Conservation (phyloP, 352 stramenopile genomes). For the Phytophthora vignae region DNA sequence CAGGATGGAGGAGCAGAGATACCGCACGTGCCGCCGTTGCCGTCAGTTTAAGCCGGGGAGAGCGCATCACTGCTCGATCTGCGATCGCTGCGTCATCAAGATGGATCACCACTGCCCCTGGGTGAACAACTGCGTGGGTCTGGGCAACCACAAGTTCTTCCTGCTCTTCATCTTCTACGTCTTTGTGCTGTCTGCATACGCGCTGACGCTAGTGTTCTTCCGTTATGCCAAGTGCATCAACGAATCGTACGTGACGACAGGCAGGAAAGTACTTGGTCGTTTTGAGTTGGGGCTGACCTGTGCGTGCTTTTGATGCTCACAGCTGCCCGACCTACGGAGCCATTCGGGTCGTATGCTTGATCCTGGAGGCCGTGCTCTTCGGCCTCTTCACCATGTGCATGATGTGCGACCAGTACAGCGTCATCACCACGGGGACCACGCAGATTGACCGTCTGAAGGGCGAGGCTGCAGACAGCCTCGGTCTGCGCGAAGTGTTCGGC, state of each 20-base stretch:
- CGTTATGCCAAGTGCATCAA: slow-evolving; percentile 90
- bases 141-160: slow-evolving; percentile 99
- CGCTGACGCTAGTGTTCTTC: slow-evolving; percentile 93
- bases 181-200: slow-evolving; percentile 95
- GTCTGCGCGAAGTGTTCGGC: slow-evolving; percentile 87
- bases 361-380: slow-evolving; percentile 94
- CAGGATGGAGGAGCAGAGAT: slow-evolving; percentile 86
- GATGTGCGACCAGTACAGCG: slow-evolving; percentile 98
- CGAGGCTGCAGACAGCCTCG: slow-evolving; percentile 73
- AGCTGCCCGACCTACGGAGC: slow-evolving; percentile 81
- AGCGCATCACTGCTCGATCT: slow-evolving; percentile 97
- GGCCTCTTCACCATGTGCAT: slow-evolving; percentile 99
- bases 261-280: not conserved
- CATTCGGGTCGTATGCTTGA: slow-evolving; percentile 84
- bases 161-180: slow-evolving; percentile 93
- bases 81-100: slow-evolving; percentile 96
- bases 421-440: slow-evolving; percentile 95
- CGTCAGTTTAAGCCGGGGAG: slow-evolving; percentile 96
- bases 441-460: slow-evolving; percentile 98
- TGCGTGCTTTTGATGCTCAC: slow-evolving; percentile 9
- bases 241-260: slow-evolving; percentile 63
- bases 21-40: slow-evolving; percentile 90
- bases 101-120: slow-evolving; percentile 99
- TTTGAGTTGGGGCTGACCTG: slow-evolving; percentile 4
- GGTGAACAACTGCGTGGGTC: slow-evolving; percentile 99